Evolutionary conservation across 176 grass and related monocot genomes (phyloP), one percentile per base, ranked within the genome.

Genomic region (Bolboschoenus planiculmis): DNA sequence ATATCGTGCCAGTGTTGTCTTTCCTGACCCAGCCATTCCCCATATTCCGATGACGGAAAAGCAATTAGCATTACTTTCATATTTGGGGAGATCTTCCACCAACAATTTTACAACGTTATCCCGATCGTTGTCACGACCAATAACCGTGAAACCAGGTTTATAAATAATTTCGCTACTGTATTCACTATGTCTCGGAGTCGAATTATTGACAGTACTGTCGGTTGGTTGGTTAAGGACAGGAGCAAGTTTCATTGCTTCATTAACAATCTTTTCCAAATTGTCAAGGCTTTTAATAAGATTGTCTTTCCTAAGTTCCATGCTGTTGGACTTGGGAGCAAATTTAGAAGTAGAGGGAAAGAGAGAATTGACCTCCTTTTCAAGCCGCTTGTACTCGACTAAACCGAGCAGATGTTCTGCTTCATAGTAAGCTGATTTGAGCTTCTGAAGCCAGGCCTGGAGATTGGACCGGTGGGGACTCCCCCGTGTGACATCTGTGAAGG

Each of bases 1-100:
- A 75, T 50, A 24, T 18, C 86, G 86, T 59, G 80, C 90, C 4
- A 91, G 11, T 4, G 89, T 88, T 16, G 85, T 91, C 68, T 91
- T 88, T 8, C 89, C 83, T 1, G 67, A 81, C 0, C 90, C 90
- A 6, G 44, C 47, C n/a, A 88, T 42, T 0, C 90, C 87, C 3
- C 76, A 43, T 8, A 91, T 81, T 24, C 82, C 83, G 39, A 91
- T 47, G 18, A 55, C 47, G 0, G 87, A 81, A 63, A 66, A 91
- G 14, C 86, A 63, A 39, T 63, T 84, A 62, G 0, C 46, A 0
- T 8, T 64, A 35, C 53, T 78, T 44, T 48, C 46, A 7, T 4
- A 37, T 54, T 79, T n/a, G 2, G 53, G 0, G 5, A 14, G 1
- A 16, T 21, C 29, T 0, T 75, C 5, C 36, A 5, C 59, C 14